Percentiles rank a stretch among this genome's conserved stretches.
phyloP scores from a whole-genome alignment of 192 early-diverging fungal species.

The Chytriomyces sp. region DNA sequence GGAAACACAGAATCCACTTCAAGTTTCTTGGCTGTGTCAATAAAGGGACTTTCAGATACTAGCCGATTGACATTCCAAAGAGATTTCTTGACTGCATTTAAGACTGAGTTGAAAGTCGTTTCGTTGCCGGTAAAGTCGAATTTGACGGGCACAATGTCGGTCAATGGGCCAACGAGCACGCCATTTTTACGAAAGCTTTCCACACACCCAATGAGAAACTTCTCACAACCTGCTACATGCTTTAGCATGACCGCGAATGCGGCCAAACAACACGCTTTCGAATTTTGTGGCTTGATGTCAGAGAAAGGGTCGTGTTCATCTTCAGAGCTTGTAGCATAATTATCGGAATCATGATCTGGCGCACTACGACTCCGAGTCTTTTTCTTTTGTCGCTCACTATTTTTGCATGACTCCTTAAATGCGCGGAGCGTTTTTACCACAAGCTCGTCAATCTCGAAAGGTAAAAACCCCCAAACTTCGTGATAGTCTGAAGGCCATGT shows the following conservation, averaged over 20 bases:
- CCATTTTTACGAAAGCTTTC: conserved; percentile 42
- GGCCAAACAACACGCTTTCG: conserved; percentile 31
- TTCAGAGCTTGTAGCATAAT: not conserved
- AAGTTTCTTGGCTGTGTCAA: conserved; percentile 19
- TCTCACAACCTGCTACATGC: conserved; percentile 53
- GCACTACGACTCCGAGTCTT: not conserved
- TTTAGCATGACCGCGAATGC: conserved; percentile 55
- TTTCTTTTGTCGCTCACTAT: not conserved
- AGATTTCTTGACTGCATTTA: conserved; percentile 28
- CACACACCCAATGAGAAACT: conserved; percentile 50
- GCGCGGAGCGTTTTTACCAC: conserved; percentile 37
- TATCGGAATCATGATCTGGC: not conserved
- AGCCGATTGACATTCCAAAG: conserved; percentile 31
- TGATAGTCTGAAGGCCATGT: not conserved
- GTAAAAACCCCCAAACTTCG: conserved; percentile 32
- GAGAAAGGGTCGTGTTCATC: not conserved
- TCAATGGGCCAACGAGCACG: conserved; percentile 47
- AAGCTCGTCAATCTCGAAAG: conserved; percentile 38
- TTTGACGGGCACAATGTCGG: conserved; percentile 52
- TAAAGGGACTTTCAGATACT: conserved; percentile 35
- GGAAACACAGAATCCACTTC: conserved; percentile 26
- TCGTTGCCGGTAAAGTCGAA: conserved; percentile 52
- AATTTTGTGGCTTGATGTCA: conserved; percentile 23
- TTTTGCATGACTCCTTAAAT: conserved; percentile 33
- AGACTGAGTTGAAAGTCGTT: conserved; percentile 44